Evolutionary conservation across 2,329 filamentous ascomycete genomes (phyloP).

Genomic region (Gnomoniopsis smithogilvyi): DNA sequence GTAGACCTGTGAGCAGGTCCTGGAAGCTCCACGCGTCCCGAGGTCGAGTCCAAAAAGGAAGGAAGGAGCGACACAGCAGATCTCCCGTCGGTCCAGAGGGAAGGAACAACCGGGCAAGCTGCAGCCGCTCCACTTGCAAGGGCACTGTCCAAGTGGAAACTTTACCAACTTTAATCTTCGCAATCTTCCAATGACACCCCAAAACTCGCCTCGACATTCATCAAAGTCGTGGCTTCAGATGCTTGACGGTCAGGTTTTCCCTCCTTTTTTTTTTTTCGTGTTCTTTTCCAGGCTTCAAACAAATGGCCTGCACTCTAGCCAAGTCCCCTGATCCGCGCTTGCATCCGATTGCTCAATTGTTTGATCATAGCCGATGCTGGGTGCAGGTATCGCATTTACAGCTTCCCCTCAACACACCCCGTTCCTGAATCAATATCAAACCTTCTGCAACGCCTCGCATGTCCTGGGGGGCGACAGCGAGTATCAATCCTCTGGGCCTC

Average conservation of each 20-base stretch:
- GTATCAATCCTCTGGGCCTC: not conserved
- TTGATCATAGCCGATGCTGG: not conserved
- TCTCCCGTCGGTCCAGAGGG: not conserved
- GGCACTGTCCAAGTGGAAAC: not conserved
- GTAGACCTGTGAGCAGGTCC: too few relatives aligned
- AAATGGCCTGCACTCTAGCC: too few relatives aligned
- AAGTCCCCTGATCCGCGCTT: not conserved
- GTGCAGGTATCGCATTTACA: not conserved
- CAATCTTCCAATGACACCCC: not conserved
- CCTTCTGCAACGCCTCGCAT: not conserved
- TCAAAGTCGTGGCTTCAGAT: not conserved
- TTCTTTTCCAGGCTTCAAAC: too few relatives aligned
- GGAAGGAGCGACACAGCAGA: slow-evolving; percentile 1
- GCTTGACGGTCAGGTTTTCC: not conserved
- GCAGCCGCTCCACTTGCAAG: not conserved
- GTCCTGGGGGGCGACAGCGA: not conserved
- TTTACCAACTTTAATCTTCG: not conserved
- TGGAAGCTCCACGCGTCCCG: not conserved
- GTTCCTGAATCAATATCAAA: not conserved
- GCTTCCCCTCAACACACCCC: not conserved
- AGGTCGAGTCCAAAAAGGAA: not conserved
- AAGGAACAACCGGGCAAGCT: slow-evolving; percentile 5
- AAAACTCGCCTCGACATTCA: not conserved
- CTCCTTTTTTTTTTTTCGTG: too few relatives aligned
- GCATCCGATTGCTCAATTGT: not conserved